phyloP scores from a whole-genome alignment of 768 basidiomycete genomes.

The Auricularia auricula-judae region DNA sequence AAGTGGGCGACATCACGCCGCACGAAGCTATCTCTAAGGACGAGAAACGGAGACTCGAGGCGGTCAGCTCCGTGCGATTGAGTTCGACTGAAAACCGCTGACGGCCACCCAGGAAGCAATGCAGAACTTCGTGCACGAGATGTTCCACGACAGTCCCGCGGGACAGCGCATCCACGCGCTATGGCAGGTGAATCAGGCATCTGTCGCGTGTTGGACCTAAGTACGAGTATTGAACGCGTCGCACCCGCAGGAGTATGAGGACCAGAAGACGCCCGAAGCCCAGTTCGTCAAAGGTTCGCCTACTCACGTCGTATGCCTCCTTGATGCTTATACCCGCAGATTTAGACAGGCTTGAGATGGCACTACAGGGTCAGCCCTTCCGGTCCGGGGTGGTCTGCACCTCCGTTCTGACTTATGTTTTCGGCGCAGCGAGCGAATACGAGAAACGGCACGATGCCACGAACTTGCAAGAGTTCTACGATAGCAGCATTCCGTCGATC shows the following conservation, averaged over 20 bases:
- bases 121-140: constrained; percentile 78
- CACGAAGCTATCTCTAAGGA: constrained; percentile 73
- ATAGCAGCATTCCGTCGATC: constrained; percentile 64
- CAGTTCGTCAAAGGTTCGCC: constrained; percentile 70
- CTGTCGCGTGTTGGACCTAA: neutral
- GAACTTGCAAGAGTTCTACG: constrained; percentile 66
- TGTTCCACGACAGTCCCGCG: constrained; percentile 69
- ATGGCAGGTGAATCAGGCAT: constrained; percentile 47
- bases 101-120: constrained; percentile 58
- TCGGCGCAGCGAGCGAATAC: constrained; percentile 54
- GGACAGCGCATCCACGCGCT: constrained; percentile 56
- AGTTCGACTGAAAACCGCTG: constrained; percentile 87
- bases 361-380: constrained; percentile 50
- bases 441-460: constrained; percentile 39
- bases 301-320: neutral
- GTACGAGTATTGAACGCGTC: no score
- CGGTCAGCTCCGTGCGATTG: constrained; percentile 29
- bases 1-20: constrained; percentile 93
- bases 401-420: neutral
- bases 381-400: no score
- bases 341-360: constrained; percentile 82
- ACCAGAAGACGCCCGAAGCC: constrained; percentile 58
- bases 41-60: constrained; percentile 70
- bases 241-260: constrained; percentile 67
- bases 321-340: constrained; percentile 31